Conservation (phyloP, 768 basidiomycete species). For the Amanita pseudoporphyria region DNA sequence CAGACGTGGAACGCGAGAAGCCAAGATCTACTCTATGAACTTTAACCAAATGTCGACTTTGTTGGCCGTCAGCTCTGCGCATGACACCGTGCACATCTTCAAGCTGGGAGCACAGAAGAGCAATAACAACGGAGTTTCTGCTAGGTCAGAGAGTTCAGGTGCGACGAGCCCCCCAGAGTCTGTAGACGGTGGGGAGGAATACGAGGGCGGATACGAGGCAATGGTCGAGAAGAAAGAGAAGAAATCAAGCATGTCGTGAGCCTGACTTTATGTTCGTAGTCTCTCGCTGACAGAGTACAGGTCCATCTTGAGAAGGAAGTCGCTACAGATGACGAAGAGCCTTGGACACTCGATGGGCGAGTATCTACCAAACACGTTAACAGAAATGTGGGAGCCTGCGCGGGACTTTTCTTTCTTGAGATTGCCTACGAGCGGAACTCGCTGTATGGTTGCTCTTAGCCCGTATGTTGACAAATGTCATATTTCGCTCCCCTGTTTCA, state of each 20-base stretch:
- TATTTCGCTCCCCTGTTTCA: neutral
- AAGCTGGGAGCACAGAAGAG: conserved; percentile 44
- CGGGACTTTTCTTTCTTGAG: conserved; percentile 90
- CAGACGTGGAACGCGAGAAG: conserved; percentile 79
- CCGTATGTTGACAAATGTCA: neutral
- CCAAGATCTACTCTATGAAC: conserved; percentile 68
- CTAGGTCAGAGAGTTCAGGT: conserved; percentile 12
- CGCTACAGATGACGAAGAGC: conserved; percentile 65
- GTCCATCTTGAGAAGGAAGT: conserved; percentile 55
- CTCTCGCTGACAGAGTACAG: conserved; percentile 9
- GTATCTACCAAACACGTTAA: conserved; percentile 80
- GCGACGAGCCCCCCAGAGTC: conserved; percentile 55
- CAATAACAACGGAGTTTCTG: conserved; percentile 3
- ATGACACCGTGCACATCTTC: conserved; percentile 96
- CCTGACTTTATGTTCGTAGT: conserved; percentile 4
- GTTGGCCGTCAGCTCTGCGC: conserved; percentile 85
- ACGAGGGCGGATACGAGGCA: conserved; percentile 80
- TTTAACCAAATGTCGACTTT: conserved; percentile 81
- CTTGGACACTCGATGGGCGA: conserved; percentile 74
- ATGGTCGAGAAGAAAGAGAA: conserved; percentile 67
- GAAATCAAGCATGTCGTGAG: conserved; percentile 40
- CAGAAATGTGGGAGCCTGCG: conserved; percentile 96
- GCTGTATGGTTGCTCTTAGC: conserved; percentile 75
- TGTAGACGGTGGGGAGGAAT: conserved; percentile 51
- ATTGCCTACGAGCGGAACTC: conserved; percentile 66